These are phyloP conservation scores for Brasilioporus rufonigricans DNA, from an alignment of 768 basidiomycete species.

Conservation along the genomic window DNA sequence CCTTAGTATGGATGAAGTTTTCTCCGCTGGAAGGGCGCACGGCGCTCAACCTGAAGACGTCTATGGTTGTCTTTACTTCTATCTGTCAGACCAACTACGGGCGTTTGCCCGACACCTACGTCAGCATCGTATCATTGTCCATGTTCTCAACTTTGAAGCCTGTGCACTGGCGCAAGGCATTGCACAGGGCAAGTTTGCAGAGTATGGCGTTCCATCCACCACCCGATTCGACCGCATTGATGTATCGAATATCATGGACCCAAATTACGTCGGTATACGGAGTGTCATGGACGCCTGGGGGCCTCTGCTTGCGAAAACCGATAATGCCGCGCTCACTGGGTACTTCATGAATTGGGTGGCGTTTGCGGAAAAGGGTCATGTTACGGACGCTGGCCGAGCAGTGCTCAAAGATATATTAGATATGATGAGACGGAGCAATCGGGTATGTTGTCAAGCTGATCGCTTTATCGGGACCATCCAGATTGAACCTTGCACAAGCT, in stretches of 20 bases:
- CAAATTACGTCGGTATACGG: slow-evolving; percentile 39
- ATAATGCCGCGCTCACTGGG: slow-evolving; percentile 36
- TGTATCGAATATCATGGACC: slow-evolving; percentile 48
- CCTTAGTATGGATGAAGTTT: slow-evolving; percentile 39
- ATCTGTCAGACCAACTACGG: slow-evolving; percentile 39
- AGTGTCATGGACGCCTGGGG: slow-evolving; percentile 36
- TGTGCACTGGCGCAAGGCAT: slow-evolving; percentile 40
- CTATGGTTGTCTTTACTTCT: slow-evolving; percentile 51
- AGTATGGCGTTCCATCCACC: slow-evolving; percentile 21
- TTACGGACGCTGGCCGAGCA: slow-evolving; percentile 4
- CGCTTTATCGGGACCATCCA: background rate
- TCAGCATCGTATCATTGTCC: slow-evolving; percentile 34
- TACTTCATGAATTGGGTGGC: slow-evolving; percentile 51
- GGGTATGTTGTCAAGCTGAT: slow-evolving; percentile 10
- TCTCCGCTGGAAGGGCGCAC: slow-evolving; percentile 36
- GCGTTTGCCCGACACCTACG: slow-evolving; percentile 37
- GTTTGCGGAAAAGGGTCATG: background rate
- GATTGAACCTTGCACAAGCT: slow-evolving; percentile 10
- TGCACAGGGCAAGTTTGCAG: slow-evolving; percentile 8
- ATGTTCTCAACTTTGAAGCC: slow-evolving; percentile 37
- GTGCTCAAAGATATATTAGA: slow-evolving; percentile 1
- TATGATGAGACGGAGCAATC: slow-evolving; percentile 13
- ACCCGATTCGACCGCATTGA: slow-evolving; percentile 45
- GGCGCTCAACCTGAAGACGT: slow-evolving; percentile 43
- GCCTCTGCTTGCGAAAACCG: slow-evolving; percentile 34